These are phyloP conservation scores for Auricularia sp. DNA, from an alignment of 768 basidiomycete species.

Conservation along the genomic window DNA sequence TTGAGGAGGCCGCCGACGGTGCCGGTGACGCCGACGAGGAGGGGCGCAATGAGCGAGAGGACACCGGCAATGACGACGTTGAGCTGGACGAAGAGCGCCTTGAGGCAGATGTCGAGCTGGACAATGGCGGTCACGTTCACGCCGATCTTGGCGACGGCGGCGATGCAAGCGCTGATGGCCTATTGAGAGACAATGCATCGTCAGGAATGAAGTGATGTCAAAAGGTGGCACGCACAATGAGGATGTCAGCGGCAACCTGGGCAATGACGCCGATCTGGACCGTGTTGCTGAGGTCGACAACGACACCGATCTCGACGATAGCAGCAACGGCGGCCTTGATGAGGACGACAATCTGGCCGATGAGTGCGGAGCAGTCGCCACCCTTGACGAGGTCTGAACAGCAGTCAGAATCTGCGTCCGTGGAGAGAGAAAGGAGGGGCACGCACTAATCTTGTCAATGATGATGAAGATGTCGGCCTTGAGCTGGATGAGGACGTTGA, in stretches of 20 bases:
- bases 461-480: background rate
- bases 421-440: background rate
- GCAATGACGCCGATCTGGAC: background rate
- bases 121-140: background rate
- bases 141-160: background rate
- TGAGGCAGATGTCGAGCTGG: background rate
- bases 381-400: background rate
- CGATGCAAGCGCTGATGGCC: background rate
- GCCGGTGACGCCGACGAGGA: background rate
- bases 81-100: background rate
- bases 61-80: background rate
- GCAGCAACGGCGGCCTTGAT: background rate
- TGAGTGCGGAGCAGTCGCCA: background rate
- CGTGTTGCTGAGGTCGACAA: background rate
- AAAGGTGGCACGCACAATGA: background rate
- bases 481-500: background rate
- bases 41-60: background rate
- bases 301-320: background rate
- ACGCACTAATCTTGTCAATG: background rate
- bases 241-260: background rate
- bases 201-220: background rate
- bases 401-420: background rate
- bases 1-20: background rate
- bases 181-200: background rate
- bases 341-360: background rate